Percentiles rank a stretch among this genome's conserved stretches.
phyloP scores from a whole-genome alignment of 2,329 filamentous ascomycete species.

The Helicocarpus griseus region DNA sequence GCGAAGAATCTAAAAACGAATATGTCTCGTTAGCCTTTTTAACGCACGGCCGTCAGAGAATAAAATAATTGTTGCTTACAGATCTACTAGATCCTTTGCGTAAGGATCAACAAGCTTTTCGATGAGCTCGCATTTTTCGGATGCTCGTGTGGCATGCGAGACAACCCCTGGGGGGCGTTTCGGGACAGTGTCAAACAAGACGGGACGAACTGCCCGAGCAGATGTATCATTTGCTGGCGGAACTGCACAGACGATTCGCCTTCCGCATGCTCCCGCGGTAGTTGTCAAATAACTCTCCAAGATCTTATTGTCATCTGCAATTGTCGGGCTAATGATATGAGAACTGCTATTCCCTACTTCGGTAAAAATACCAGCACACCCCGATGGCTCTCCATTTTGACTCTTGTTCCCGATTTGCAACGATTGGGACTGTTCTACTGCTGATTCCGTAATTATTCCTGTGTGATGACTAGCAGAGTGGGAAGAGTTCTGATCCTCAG shows the following conservation, averaged over 20 bases:
- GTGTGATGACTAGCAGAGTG: background rate
- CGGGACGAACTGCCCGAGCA: constrained; percentile 20
- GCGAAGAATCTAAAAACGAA: constrained; percentile 37
- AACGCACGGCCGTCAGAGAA: background rate
- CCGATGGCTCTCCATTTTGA: background rate
- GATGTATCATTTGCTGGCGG: constrained; percentile 8
- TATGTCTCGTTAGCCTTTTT: background rate
- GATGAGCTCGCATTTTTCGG: constrained; percentile 38
- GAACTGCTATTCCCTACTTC: constrained; percentile 29
- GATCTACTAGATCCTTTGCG: constrained; percentile 32
- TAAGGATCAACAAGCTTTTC: constrained; percentile 44
- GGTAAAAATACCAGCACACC: constrained; percentile 11
- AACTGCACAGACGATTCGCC: constrained; percentile 16
- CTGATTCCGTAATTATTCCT: background rate
- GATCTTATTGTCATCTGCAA: constrained; percentile 45
- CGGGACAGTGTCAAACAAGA: constrained; percentile 40
- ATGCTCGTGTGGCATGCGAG: constrained; percentile 15
- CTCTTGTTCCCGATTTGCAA: background rate
- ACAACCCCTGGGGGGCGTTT: constrained; percentile 33
- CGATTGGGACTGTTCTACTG: background rate
- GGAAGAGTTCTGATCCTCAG: background rate
- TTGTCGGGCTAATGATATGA: constrained; percentile 45
- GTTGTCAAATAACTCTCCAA: constrained; percentile 43
- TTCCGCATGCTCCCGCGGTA: constrained; percentile 13
- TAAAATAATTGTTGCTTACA: constrained; percentile 25